Percentiles rank a stretch among this genome's conserved stretches.
Evolutionary conservation across 202 grass and related monocot genomes (phyloP).

Genomic region (Eragrostis tef): DNA sequence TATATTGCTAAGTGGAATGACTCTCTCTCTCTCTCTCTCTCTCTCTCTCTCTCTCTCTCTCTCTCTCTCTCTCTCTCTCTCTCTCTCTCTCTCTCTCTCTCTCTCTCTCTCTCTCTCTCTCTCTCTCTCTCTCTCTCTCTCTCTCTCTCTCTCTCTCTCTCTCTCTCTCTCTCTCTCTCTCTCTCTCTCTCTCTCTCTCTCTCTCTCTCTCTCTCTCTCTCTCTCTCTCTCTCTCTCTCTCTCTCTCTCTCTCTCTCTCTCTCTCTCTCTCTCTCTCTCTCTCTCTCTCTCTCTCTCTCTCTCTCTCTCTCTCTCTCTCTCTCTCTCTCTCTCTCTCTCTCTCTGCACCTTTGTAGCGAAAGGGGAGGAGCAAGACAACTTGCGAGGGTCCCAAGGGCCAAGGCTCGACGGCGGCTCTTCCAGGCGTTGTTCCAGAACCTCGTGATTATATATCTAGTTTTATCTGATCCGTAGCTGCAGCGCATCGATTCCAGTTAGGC

Average conservation of each 20-base stretch:
- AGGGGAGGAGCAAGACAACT: not conserved
- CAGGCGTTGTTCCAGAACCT: slow-evolving; percentile 20
- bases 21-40: not conserved
- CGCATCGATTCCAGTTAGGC: slow-evolving; percentile 26
- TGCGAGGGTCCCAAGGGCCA: not conserved
- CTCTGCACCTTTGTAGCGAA: slow-evolving; percentile 18
- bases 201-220: not conserved
- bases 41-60: not conserved
- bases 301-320: not conserved
- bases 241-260: not conserved
- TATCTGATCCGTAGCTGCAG: not conserved
- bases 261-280: not conserved
- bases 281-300: not conserved
- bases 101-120: not conserved
- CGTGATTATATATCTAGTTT: slow-evolving; percentile 3
- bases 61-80: not conserved
- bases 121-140: not conserved
- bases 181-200: not conserved
- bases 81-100: not conserved
- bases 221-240: not conserved
- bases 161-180: not conserved
- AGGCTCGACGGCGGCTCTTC: not conserved
- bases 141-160: not conserved
- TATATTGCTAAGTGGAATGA: too few species aligned
- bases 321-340: not conserved